A percentile compares a stretch with the other conserved stretches of the same genome.
These are phyloP conservation scores for Akanthomyces lecanii DNA, from an alignment of 2,329 filamentous ascomycete species.

Conservation along the genomic window DNA sequence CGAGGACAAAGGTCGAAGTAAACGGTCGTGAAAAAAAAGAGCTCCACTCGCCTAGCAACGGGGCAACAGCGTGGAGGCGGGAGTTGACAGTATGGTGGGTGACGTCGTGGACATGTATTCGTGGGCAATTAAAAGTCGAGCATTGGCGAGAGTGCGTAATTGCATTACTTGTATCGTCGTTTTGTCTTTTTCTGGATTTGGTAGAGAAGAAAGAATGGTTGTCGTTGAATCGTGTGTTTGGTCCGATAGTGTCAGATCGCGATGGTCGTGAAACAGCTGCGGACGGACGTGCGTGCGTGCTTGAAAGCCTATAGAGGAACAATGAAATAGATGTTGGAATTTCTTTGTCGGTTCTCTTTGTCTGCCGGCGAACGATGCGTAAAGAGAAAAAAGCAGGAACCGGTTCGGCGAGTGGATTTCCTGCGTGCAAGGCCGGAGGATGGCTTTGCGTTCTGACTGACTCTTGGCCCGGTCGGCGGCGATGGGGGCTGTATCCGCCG, in stretches of 20 bases:
- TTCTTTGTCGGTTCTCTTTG: not conserved
- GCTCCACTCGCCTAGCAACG: constrained; percentile 16
- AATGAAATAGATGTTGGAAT: not conserved
- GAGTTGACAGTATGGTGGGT: constrained; percentile 22
- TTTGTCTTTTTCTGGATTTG: not conserved
- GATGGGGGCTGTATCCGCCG: constrained; percentile 7
- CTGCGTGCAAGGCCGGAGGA: not conserved
- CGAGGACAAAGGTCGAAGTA: constrained; percentile 7
- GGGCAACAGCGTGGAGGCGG: constrained; percentile 22
- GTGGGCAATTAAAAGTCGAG: not conserved
- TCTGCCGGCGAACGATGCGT: not conserved
- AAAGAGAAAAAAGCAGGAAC: constrained; percentile 3
- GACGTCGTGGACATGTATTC: constrained; percentile 16
- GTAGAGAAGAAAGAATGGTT: not conserved
- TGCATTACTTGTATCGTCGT: constrained; percentile 1
- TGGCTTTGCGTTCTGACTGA: constrained; percentile 14
- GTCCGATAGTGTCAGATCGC: not conserved
- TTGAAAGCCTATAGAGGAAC: not conserved
- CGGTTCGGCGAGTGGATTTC: constrained; percentile 7
- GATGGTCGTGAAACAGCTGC: not conserved
- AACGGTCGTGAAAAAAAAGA: constrained; percentile 18
- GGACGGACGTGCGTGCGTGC: not conserved
- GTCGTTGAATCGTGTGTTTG: not conserved
- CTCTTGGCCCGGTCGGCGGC: constrained; percentile 11
- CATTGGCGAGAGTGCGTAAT: not conserved